Evolutionary conservation across 2,329 filamentous ascomycete species (phyloP).

Genomic region (Xylaria sp.): DNA sequence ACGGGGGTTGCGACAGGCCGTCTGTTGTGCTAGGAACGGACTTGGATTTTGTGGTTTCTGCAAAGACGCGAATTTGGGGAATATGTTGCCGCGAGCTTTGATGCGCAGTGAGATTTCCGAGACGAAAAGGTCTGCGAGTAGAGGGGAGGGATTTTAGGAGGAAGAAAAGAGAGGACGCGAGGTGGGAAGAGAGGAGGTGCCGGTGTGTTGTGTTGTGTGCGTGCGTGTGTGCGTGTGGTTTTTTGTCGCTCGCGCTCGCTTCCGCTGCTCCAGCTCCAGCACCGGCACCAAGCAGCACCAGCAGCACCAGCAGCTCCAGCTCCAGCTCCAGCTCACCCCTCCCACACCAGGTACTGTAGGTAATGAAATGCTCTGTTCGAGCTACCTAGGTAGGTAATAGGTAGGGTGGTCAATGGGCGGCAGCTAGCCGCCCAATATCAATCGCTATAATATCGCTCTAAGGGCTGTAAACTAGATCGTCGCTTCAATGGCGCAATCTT

Average conservation of each 20-base stretch:
- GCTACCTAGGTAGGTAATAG: not conserved
- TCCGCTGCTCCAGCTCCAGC: not conserved
- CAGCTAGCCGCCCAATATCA: not conserved
- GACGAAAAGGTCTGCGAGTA: not conserved
- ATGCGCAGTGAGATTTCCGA: not conserved
- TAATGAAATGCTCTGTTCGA: no score
- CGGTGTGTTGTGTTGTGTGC: constrained; percentile 9
- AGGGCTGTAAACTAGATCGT: not conserved
- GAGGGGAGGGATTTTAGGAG: constrained; percentile 20
- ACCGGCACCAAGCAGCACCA: no score
- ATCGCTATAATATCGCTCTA: constrained; percentile 19
- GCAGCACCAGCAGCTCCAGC: not conserved
- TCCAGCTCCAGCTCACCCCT: not conserved
- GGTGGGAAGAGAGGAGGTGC: constrained; percentile 22
- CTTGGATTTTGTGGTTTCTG: not conserved
- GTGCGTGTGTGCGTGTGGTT: no score
- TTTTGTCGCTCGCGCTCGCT: constrained; percentile 9
- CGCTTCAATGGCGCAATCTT: constrained; percentile 14
- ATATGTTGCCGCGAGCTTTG: constrained; percentile 12
- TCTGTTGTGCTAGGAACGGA: constrained; percentile 6
- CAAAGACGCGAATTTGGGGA: constrained; percentile 17
- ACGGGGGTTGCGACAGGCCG: constrained; percentile 14
- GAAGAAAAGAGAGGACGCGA: constrained; percentile 23
- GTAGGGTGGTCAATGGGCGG: not conserved
- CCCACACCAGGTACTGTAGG: no score